Percentiles rank a stretch among this genome's conserved stretches.
Conservation (phyloP, 1,284 basidiomycete genomes). For the Trametes polyzona region DNA sequence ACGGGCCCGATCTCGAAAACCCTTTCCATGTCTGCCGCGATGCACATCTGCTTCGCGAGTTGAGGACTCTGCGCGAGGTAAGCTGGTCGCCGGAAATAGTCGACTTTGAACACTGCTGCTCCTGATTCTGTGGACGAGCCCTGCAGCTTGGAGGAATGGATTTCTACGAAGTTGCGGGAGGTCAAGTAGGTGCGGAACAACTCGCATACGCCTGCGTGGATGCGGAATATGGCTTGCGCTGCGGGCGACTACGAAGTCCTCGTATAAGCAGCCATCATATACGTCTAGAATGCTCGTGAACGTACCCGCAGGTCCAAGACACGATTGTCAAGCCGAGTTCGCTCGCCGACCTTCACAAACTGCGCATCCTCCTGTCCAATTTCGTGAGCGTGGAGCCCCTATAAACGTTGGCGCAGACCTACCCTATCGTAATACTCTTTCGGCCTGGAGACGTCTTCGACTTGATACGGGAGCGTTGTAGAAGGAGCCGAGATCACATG, state of each 20-base stretch:
- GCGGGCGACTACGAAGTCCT: constrained; percentile 47
- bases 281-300: not conserved
- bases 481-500: constrained; percentile 57
- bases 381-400: not conserved
- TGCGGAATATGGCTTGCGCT: constrained; percentile 73
- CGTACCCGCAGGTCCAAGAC: constrained; percentile 63
- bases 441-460: constrained; percentile 46
- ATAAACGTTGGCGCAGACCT: no score
- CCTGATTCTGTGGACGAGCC: constrained; percentile 74
- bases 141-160: constrained; percentile 74
- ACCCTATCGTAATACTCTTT: constrained; percentile 24
- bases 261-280: not conserved
- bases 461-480: constrained; percentile 36
- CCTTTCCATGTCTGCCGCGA: constrained; percentile 71
- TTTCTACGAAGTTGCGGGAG: constrained; percentile 60
- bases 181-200: constrained; percentile 68
- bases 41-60: constrained; percentile 78
- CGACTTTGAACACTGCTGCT: constrained; percentile 72
- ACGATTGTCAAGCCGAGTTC: constrained; percentile 70
- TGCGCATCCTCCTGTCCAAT: constrained; percentile 40
- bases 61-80: constrained; percentile 76
- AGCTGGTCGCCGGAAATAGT: constrained; percentile 68
- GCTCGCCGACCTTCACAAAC: constrained; percentile 50
- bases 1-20: constrained; percentile 77
- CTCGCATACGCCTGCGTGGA: constrained; percentile 64